Base-by-base conservation (phyloP, 2,329 filamentous ascomycete genomes). In the Colletotrichum orbiculare region DNA sequence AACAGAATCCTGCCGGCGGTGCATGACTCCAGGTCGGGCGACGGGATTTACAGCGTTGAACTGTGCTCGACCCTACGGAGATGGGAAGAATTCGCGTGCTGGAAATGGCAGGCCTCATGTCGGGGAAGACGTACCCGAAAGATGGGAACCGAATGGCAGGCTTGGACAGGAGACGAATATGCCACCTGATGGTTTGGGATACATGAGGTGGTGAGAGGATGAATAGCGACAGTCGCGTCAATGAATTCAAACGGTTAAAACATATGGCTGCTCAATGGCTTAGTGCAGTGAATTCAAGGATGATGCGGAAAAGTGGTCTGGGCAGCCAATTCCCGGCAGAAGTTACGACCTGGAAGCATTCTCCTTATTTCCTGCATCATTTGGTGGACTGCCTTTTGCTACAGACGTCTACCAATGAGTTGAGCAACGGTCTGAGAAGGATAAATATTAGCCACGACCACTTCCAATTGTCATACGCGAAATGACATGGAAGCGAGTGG, bases 151-250 rank as follows among this genome's bases (percentile, higher is more conserved):
- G 12, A n/a, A 8, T 35, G 47, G 13, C 3, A 33, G 35, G 6
- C 3, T 37, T 4, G 35, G 10, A 33, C 25, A 15, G 9, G 4
- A n/a, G 50, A 8, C 17, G 9, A 17, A 41, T 43, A 54, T 54
- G 50, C 56, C 62, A 62, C 13, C 17, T 35, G 55, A n/a, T 11
- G 41, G 33, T 52, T 35, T 38, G 35, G 45, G 41, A 35, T 17
- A 50, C 63, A 62, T 57, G 63, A 65, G 63, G 63, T 57, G 63
- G 63, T 62, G 63, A 65, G 63, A 63, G 63, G 63, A 56, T 42
- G 63, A 65, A 10, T 46, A 57, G 63, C 58, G 47, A 62, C 42
- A 48, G 63, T 50, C 53, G 58, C 63, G 37, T 46, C 49, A 53
- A 39, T 54, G 52, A 62, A 56, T 49, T 37, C 42, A 62, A 65